Base-by-base conservation (phyloP, 192 early-diverging fungal genomes). In the Backusella tarrabulga region DNA sequence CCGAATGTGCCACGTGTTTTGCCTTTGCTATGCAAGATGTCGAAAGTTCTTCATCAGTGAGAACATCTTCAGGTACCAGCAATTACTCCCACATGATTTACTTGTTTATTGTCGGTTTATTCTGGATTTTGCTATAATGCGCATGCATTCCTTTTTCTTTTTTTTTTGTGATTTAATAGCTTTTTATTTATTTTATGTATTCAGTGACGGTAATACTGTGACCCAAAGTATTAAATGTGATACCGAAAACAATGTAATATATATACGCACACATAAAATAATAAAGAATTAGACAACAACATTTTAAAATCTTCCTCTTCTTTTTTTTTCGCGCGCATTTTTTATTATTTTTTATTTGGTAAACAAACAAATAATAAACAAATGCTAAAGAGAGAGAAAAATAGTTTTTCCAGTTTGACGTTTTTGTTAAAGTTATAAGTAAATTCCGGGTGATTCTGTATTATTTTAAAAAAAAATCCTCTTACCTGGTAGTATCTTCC, bases 1-100 rank as follows among this genome's bases (percentile, higher is more conserved):
- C 67, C 17, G 67, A 68, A 36, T 68, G 67, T n/a, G 67, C 67
- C 35, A 68, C 67, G 15, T 68, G 67, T 36, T 68, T 35, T 36
- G 5, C 29, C 17, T 68, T 35, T 68, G 67, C 35, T 34, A 68
- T 68, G 67, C 67, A 68, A 68, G 34, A 19, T 36, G 14, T 63
- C 11, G 56, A 29, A 14, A 63, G 56, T 32, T 63, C 26, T 23
- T 63, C 56, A 63, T 63, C 56, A 63, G 1, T 50, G 46, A 50
- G 46, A 50, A 29, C 23, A 26, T 29, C 21, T 29, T 63, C 23
- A 29, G 26, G 21, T 14, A 29, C 56, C 56, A 50, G 46, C 19
- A 63, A 63, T 29, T 63, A 63, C 26, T 23, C 26, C 26, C 56
- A 63, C 56, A 26, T 32, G 56, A 14, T 63, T 29, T 63, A 29